Evolutionary conservation across 495 filamentous ascomycete species (phyloP), one percentile per base, ranked within the genome.

Genomic region (Letharia columbiana): DNA sequence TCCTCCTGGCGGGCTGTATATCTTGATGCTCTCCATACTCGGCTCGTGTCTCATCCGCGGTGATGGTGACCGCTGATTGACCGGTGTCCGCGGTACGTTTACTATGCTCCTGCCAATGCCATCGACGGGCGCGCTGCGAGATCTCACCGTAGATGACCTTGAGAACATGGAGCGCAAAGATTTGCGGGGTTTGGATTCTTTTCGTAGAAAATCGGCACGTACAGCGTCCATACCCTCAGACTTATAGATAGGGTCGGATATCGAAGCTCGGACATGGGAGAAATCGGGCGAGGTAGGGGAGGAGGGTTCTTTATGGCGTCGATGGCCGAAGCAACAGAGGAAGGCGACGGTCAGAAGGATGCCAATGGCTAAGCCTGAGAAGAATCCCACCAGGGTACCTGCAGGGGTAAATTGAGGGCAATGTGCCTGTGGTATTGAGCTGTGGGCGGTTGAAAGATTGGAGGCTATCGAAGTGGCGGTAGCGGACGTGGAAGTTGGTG

Each of bases 11-110:
- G 89, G 87, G 8, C 86, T 84, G 74, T 88, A 91, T 18, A 91
- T 80, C 68, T 85, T 84, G 71, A 91, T 90, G 74, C 83, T 87
- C 73, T 88, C 84, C 42, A 76, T 82, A 69, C 86, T 88, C 2
- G 80, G 78, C 71, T 85, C 79, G 3, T 83, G 66, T 40, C 61
- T 68, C 64, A 68, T 50, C 31, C 63, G 58, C 1, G 57, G 61
- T 31, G 47, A 28, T 44, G 42, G 59, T 44, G 64, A 67, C 37
- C 64, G 44, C 39, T 64, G 60, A 56, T 66, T 66, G 39, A 58
- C 74, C 76, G 58, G 75, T 66, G 61, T 75, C 70, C 28, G 72
- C 61, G 45, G 77, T 71, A 57, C 61, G 65, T 8, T 67, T 75
- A 74, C 54, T 70, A 69, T 42, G 41, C 59, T 71, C 59, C 64